Percentiles rank a stretch among this genome's conserved stretches.
Evolutionary conservation across 495 filamentous ascomycete genomes (phyloP).

Genomic region (Daldinia concentrica): DNA sequence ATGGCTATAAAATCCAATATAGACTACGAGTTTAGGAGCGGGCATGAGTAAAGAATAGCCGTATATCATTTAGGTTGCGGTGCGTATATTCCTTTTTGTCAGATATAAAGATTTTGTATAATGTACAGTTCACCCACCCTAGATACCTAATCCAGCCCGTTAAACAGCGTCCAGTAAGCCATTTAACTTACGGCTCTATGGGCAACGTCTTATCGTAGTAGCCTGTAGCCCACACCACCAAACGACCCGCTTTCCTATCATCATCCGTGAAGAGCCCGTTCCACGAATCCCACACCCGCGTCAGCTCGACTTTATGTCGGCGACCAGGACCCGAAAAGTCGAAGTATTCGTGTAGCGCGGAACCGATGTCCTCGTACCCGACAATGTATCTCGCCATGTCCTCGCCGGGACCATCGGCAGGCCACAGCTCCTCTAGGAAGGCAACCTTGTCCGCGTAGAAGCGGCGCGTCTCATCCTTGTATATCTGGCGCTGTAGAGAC

Average conservation of each 20-base stretch:
- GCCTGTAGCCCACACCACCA: conserved; percentile 78
- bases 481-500: conserved; percentile 63
- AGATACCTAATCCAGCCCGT: not conserved
- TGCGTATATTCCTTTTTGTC: not conserved
- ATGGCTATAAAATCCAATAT: not conserved
- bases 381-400: conserved; percentile 64
- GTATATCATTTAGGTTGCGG: not conserved
- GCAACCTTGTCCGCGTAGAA: conserved; percentile 76
- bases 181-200: conserved; percentile 18
- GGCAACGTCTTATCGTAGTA: conserved; percentile 41
- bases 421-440: conserved; percentile 67
- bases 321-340: conserved; percentile 58
- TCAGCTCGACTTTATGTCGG: conserved; percentile 55
- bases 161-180: not conserved
- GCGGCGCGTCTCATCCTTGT: conserved; percentile 88
- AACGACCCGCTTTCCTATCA: conserved; percentile 80
- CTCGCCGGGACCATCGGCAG: conserved; percentile 49
- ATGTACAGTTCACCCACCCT: not conserved
- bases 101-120: not conserved
- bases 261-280: conserved; percentile 92
- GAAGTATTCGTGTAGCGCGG: conserved; percentile 56
- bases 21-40: too few species aligned
- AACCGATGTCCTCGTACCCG: conserved; percentile 63
- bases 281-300: conserved; percentile 73
- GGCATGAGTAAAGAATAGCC: too few species aligned